Evolutionary conservation across 305 asterid species (phyloP), one percentile per base, ranked within the genome.

Genomic region (Coffea humblotiana): DNA sequence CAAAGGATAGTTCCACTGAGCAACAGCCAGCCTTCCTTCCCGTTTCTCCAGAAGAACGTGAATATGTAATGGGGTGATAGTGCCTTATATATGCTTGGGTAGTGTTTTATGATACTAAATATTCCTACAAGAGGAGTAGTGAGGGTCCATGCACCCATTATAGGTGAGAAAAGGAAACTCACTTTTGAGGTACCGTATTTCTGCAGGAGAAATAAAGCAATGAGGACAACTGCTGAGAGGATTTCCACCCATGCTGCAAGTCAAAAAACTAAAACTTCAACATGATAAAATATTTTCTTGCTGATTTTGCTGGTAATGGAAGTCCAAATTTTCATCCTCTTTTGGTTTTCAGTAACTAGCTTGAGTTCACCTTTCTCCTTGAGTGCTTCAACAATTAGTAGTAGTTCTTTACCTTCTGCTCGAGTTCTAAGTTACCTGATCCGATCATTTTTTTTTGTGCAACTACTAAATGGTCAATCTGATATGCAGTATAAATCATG

Each of bases 81-180:
- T 71, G 90, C 89, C 84, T 87, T 85, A 68, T 77, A 87, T 74
- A 87, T 85, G 43, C 86, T 54, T 12, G 90, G 90, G 66, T 87
- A 87, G 76, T 87, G 82, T 78, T 85, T 80, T 25, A 82, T 77
- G 77, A 85, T 85, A 56, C 89, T 87, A 67, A 85, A 87, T 80
- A 87, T 71, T 77, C 90, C 90, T 25, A 85, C 84, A 52, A 85
- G 73, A 52, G 90, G 90, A 74, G 89, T 88, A 16, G 87, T 67
- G 64, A 88, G 29, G 25, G 90, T 86, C 90, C 90, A 88, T 70
- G 86, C 74, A 54, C 86, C 85, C 90, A 88, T 85, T 79, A 88
- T 86, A 65, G 89, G 90, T 74, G 90, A 88, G 79, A 85, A 86
- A 68, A 88, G 85, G 74, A 88, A 84, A 69, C 90, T 86, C 85